Percentiles rank a stretch among this genome's conserved stretches.
These are phyloP conservation scores for Mycena floridula DNA, from an alignment of 768 basidiomycete species.

Conservation along the genomic window DNA sequence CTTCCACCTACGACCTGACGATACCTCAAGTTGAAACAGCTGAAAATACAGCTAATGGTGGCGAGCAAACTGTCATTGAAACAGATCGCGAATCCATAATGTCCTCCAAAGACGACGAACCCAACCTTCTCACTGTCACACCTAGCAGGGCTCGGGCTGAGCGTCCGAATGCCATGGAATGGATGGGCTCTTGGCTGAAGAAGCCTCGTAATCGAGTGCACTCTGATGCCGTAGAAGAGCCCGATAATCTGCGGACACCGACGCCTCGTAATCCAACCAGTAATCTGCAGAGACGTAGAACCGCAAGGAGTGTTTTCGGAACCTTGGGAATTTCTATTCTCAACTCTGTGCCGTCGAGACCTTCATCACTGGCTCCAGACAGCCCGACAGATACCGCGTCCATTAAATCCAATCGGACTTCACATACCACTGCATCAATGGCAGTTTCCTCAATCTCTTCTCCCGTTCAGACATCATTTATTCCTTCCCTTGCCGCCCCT, in stretches of 20 bases:
- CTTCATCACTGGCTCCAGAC: constrained; percentile 6
- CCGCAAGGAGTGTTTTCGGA: constrained; percentile 63
- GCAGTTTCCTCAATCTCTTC: constrained; percentile 28
- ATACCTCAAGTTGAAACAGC: background rate
- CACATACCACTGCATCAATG: constrained; percentile 10
- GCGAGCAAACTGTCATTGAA: constrained; percentile 1
- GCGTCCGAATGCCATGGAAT: constrained; percentile 68
- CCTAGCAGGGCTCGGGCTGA: too few species aligned
- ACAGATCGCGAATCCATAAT: background rate
- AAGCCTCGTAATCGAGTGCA: background rate
- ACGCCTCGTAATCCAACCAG: background rate
- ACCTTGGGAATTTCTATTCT: constrained; percentile 65
- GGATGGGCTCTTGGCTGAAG: constrained; percentile 71
- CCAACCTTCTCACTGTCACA: background rate
- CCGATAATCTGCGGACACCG: background rate
- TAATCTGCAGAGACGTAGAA: constrained; percentile 29
- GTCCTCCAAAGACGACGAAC: constrained; percentile 30
- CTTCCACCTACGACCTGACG: background rate
- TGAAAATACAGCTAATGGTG: background rate
- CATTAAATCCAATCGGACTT: constrained; percentile 22
- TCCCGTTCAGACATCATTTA: constrained; percentile 32
- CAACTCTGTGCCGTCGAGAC: constrained; percentile 36
- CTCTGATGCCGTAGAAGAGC: background rate
- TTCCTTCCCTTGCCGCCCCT: constrained; percentile 35
- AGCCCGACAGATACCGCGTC: constrained; percentile 27